A percentile compares a stretch with the other conserved stretches of the same genome.
phyloP scores from a whole-genome alignment of 1,284 basidiomycete genomes.

The Cutaneotrichosporon dermatis region DNA sequence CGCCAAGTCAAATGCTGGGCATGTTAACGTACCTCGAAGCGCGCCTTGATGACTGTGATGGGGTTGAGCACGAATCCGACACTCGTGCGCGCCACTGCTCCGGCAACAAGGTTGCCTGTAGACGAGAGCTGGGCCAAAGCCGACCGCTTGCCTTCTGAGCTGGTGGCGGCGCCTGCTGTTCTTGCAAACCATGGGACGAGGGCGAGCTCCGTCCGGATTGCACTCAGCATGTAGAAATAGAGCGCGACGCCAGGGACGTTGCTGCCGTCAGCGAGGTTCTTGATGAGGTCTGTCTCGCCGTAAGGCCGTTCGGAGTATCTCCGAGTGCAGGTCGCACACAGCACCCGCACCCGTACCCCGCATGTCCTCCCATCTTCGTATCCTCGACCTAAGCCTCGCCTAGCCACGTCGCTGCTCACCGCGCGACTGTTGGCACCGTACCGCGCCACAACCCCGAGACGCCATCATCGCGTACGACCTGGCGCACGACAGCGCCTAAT shows the following conservation, averaged over 20 bases:
- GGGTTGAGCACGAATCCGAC: constrained; percentile 90
- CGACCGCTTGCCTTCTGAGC: constrained; percentile 13
- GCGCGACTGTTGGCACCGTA: constrained; percentile 70
- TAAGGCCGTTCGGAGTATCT: too few species aligned
- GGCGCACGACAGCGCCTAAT: constrained; percentile 27
- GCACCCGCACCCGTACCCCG: too few species aligned
- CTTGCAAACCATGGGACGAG: constrained; percentile 31
- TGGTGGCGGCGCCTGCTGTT: too few species aligned
- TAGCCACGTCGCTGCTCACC: too few species aligned
- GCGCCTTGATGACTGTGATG: constrained; percentile 88
- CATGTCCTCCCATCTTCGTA: too few species aligned
- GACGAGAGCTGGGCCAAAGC: constrained; percentile 70
- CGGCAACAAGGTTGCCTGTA: constrained; percentile 82
- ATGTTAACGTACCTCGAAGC: constrained; percentile 69
- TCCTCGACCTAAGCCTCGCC: too few species aligned
- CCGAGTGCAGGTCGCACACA: too few species aligned
- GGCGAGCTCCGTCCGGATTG: constrained; percentile 63
- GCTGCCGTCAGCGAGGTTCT: constrained; percentile 49
- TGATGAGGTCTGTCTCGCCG: background rate
- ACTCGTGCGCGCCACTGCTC: constrained; percentile 74
- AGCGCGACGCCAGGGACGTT: constrained; percentile 90
- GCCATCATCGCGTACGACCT: constrained; percentile 50
- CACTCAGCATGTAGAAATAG: constrained; percentile 81
- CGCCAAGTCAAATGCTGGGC: too few species aligned
- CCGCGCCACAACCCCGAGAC: constrained; percentile 63